Evolutionary conservation across 257 asterid species (phyloP).

Genomic region (Pogostemon cablin): DNA sequence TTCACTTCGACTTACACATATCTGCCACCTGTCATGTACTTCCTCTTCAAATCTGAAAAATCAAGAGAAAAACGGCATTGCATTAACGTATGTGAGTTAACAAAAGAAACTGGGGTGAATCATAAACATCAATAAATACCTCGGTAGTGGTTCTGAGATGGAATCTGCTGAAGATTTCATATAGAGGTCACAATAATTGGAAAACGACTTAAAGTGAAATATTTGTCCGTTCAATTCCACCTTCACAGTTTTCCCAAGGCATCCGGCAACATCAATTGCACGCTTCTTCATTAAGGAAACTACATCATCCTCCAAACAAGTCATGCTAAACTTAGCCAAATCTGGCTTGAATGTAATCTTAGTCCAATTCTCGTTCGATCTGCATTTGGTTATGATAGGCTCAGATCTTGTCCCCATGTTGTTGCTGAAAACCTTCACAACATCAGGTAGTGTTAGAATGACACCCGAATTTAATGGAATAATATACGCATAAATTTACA

Average conservation of each 20-base stretch:
- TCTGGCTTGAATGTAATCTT: slow-evolving; percentile 93
- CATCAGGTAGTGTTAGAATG: slow-evolving; percentile 4
- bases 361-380: slow-evolving; percentile 85
- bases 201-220: slow-evolving; percentile 73
- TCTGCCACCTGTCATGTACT: slow-evolving; percentile 89
- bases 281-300: slow-evolving; percentile 96
- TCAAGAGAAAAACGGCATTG: slow-evolving; percentile 3
- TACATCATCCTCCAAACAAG: slow-evolving; percentile 83
- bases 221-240: slow-evolving; percentile 79
- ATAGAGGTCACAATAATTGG: slow-evolving; percentile 80
- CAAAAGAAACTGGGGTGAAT: background rate
- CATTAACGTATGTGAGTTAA: background rate
- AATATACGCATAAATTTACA: background rate
- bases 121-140: slow-evolving; percentile 34
- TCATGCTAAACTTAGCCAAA: slow-evolving; percentile 83
- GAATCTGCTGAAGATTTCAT: slow-evolving; percentile 52
- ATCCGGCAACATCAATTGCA: slow-evolving; percentile 87
- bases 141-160: slow-evolving; percentile 58
- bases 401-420: slow-evolving; percentile 89
- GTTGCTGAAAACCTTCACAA: slow-evolving; percentile 71
- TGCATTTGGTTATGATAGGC: slow-evolving; percentile 77
- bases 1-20: slow-evolving; percentile 86
- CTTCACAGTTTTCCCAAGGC: slow-evolving; percentile 88
- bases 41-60: slow-evolving; percentile 68
- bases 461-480: background rate